phyloP scores from a whole-genome alignment of 306 rosid species.

The Trifolium dubium region DNA sequence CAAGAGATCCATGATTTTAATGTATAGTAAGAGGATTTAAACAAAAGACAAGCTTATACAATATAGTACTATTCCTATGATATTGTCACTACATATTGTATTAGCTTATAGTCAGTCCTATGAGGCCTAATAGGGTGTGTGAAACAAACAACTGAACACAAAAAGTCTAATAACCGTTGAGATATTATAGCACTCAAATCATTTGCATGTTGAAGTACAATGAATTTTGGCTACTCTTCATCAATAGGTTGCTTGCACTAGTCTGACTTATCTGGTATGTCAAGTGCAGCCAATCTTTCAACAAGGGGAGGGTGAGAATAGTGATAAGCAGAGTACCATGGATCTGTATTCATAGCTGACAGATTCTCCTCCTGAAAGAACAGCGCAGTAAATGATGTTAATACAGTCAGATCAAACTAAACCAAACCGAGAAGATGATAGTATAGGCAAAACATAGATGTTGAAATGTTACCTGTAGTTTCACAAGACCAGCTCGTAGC shows the following conservation, averaged over 20 bases:
- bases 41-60: background rate
- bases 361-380: conserved; percentile 87
- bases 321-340: conserved; percentile 98
- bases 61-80: background rate
- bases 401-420: conserved; percentile 8
- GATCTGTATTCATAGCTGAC: conserved; percentile 97
- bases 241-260: conserved; percentile 45
- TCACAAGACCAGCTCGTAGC: conserved; percentile 78
- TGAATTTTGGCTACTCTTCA: conserved; percentile 33
- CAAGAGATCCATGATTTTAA: background rate
- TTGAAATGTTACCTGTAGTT: conserved; percentile 67
- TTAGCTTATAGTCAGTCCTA: background rate
- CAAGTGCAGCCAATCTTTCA: conserved; percentile 84
- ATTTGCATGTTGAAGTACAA: conserved; percentile 34
- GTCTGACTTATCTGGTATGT: conserved; percentile 64
- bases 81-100: background rate
- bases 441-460: conserved; percentile 1
- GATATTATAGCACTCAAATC: conserved; percentile 31
- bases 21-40: conserved; percentile 2
- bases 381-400: conserved; percentile 1
- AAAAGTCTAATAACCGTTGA: conserved; percentile 11
- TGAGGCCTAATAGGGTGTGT: background rate
- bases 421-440: conserved; percentile 14
- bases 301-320: conserved; percentile 97
- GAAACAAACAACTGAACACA: conserved; percentile 23